Evolutionary conservation across 2,329 filamentous ascomycete genomes (phyloP).

Genomic region (Didymella keratinophila): DNA sequence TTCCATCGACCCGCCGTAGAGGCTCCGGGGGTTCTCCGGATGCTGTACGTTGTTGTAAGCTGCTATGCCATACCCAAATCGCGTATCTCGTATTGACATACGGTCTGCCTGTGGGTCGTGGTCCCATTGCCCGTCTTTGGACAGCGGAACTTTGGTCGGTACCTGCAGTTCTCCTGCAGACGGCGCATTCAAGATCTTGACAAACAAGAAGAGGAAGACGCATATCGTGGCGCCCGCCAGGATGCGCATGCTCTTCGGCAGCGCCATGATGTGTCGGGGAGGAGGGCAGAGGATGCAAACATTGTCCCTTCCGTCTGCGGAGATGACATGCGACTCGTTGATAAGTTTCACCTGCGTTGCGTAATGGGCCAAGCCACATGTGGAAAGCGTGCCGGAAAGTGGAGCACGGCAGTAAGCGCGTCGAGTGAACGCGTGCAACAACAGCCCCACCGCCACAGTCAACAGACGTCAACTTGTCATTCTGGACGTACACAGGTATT

Average conservation of each 20-base stretch:
- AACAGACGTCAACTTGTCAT: neutral
- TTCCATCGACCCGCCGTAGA: constrained; percentile 71
- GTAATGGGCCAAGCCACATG: constrained; percentile 21
- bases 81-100: constrained; percentile 57
- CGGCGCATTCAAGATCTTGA: constrained; percentile 73
- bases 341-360: constrained; percentile 21
- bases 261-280: constrained; percentile 68
- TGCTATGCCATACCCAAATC: neutral
- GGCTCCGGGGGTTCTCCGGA: constrained; percentile 83
- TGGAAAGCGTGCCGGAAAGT: constrained; percentile 14
- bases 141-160: constrained; percentile 43
- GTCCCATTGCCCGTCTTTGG: constrained; percentile 67
- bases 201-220: constrained; percentile 80
- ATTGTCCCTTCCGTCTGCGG: constrained; percentile 10
- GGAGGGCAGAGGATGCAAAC: constrained; percentile 10
- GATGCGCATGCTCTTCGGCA: constrained; percentile 84
- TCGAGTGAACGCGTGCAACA: constrained; percentile 22
- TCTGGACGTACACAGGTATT: neutral
- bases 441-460: constrained; percentile 8
- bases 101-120: constrained; percentile 87
- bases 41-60: constrained; percentile 58
- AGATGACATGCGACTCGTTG: constrained; percentile 15
- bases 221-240: constrained; percentile 75
- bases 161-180: constrained; percentile 53
- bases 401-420: constrained; percentile 15